Base-by-base conservation (phyloP, 2,329 filamentous ascomycete genomes). In the Fusarium nematophilum region DNA sequence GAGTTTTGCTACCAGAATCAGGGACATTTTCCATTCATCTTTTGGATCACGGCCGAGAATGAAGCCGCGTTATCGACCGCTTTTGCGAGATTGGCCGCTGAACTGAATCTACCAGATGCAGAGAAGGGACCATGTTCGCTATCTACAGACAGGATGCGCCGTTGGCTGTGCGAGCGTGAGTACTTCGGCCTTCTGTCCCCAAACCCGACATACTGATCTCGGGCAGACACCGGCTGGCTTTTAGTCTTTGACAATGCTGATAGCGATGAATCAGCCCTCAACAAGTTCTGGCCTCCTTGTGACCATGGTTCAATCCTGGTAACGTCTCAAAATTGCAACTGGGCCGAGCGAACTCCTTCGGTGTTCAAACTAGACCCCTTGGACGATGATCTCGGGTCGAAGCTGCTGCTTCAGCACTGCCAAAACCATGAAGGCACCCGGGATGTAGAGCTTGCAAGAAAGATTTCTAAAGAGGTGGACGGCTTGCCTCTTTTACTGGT, bases 91-190 rank as follows among this genome's bases (percentile, higher is more conserved):
- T 14, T 45, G 11, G 42, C 42, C 15, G 18, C 27, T 11, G 9
- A 27, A 10, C 27, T 10, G n/a, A n/a, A n/a, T 33, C 42, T 45
- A 6, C 15, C 17, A 3, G 29, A 34, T 26, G 29, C 4, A 17
- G 13, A 33, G 4, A 9, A 26, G 11, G 23, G 18, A 8, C 38
- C 42, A 23, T 14, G 42, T 14, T 17, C 27, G 11, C 18, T 10
- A 6, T 26, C 21, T 9, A 29, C 27, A 11, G 27, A 25, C n/a
- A 11, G 21, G 6, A 29, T 26, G 14, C 42, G 42, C 15, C 27
- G 29, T 27, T 45, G 42, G 42, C 42, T 45, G 9, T 45, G 42
- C n/a, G 27, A 45, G 11, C 25, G 42, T 45, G 27, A 23, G 17
- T 33, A n/a, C n/a, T n/a, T n/a, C n/a, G n/a, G n/a, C n/a, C n/a